phyloP scores from a whole-genome alignment of 768 basidiomycete genomes.

The Lentinula boryana region DNA sequence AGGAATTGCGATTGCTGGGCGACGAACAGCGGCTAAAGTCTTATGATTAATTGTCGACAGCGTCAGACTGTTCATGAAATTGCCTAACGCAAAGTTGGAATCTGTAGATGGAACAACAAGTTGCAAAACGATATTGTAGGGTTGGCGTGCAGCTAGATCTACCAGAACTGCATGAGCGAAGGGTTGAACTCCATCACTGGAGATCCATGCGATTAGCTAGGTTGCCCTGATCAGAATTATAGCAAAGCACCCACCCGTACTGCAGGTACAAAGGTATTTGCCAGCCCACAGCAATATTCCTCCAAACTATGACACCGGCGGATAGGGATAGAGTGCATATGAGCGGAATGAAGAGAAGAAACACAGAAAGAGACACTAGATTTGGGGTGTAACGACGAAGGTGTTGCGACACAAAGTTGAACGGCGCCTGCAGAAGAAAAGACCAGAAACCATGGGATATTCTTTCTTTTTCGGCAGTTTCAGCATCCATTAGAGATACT shows the following conservation, averaged over 20 bases:
- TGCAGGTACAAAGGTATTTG: constrained; percentile 62
- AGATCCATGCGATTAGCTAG: constrained; percentile 4
- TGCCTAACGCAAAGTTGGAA: constrained; percentile 69
- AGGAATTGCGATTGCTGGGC: constrained; percentile 56
- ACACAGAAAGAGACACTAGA: constrained; percentile 62
- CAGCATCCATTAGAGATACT: constrained; percentile 4
- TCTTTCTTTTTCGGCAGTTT: background rate
- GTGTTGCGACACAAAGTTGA: constrained; percentile 19
- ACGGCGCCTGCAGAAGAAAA: background rate
- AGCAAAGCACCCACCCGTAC: constrained; percentile 57
- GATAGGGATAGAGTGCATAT: constrained; percentile 52
- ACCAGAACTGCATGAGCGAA: constrained; percentile 55
- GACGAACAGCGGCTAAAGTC: constrained; percentile 54
- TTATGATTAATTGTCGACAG: constrained; percentile 56
- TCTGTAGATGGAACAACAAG: constrained; percentile 61
- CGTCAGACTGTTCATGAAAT: constrained; percentile 74
- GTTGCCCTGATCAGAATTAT: background rate
- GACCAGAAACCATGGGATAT: background rate
- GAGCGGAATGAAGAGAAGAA: constrained; percentile 55
- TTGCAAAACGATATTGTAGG: constrained; percentile 70
- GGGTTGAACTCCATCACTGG: constrained; percentile 58
- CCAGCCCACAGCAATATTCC: constrained; percentile 66
- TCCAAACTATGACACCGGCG: constrained; percentile 75
- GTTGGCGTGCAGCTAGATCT: constrained; percentile 49
- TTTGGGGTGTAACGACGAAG: constrained; percentile 53